Conservation (phyloP, 768 basidiomycete genomes). For the Suillus plorans region DNA sequence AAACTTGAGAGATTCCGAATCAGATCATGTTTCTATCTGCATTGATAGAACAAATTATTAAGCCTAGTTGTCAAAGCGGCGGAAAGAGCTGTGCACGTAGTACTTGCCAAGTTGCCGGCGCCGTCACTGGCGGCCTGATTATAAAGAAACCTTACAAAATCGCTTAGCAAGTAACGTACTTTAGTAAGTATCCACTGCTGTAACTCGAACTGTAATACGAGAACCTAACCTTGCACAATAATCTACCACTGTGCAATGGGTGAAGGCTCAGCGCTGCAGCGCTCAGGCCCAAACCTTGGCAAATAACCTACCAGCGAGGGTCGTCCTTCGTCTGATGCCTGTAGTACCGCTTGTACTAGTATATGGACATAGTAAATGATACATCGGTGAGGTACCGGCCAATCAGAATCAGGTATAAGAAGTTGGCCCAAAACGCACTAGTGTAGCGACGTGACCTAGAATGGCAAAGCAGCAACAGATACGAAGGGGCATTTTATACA, state of each 20-base stretch:
- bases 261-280: slow-evolving; percentile 36
- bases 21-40: too few relatives aligned
- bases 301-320: slow-evolving; percentile 60
- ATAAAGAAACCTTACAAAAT: too few relatives aligned
- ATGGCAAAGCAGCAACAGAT: slow-evolving; percentile 53
- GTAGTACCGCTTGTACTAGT: slow-evolving; percentile 61
- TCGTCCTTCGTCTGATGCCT: slow-evolving; percentile 65
- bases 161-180: too few relatives aligned
- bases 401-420: slow-evolving; percentile 68
- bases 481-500: slow-evolving; percentile 53
- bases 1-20: too few relatives aligned
- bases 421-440: slow-evolving; percentile 56
- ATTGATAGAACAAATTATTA: too few relatives aligned
- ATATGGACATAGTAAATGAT: slow-evolving; percentile 65
- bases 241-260: slow-evolving; percentile 60
- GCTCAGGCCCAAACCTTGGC: slow-evolving; percentile 59
- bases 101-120: too few relatives aligned
- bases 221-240: slow-evolving; percentile 63
- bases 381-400: slow-evolving; percentile 66
- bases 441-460: slow-evolving; percentile 62
- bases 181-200: background rate
- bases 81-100: too few relatives aligned
- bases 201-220: background rate
- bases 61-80: too few relatives aligned
- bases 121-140: too few relatives aligned